Evolutionary conservation across 805 yeast species (phyloP).

Genomic region (Lipomyces yamadae): DNA sequence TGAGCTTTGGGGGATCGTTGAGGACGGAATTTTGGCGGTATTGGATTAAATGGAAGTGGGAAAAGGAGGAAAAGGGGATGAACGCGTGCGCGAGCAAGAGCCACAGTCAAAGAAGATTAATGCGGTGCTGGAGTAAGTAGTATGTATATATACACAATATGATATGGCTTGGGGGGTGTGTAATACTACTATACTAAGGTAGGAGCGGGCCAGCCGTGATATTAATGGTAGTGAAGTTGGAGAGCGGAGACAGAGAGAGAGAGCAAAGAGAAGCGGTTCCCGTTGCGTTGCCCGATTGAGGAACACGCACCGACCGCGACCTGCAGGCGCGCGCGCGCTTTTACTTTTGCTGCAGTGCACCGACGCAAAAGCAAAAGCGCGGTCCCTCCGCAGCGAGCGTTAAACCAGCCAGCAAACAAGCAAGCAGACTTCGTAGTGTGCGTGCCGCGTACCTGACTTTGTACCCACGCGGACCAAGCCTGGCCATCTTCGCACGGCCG

Average conservation of each 20-base stretch:
- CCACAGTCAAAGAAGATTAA: too few relatives aligned
- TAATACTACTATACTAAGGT: too few relatives aligned
- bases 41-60: neutral
- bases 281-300: constrained; percentile 17
- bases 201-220: neutral
- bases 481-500: neutral
- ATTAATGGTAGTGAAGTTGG: neutral
- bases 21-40: constrained; percentile 7
- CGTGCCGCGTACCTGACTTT: neutral
- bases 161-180: too few relatives aligned
- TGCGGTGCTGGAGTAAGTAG: neutral
- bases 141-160: neutral
- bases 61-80: neutral
- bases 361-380: too few relatives aligned
- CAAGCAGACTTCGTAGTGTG: too few relatives aligned
- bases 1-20: neutral
- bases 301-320: constrained; percentile 18
- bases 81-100: neutral
- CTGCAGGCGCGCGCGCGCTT: constrained; percentile 1
- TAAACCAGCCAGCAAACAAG: too few relatives aligned
- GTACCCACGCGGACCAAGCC: neutral
- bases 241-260: neutral
- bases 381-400: neutral
- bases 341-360: too few relatives aligned
- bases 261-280: neutral